Percentiles rank a stretch among this genome's conserved stretches.
Evolutionary conservation across 805 yeast species (phyloP).

Genomic region (Candida silvicultrix): DNA sequence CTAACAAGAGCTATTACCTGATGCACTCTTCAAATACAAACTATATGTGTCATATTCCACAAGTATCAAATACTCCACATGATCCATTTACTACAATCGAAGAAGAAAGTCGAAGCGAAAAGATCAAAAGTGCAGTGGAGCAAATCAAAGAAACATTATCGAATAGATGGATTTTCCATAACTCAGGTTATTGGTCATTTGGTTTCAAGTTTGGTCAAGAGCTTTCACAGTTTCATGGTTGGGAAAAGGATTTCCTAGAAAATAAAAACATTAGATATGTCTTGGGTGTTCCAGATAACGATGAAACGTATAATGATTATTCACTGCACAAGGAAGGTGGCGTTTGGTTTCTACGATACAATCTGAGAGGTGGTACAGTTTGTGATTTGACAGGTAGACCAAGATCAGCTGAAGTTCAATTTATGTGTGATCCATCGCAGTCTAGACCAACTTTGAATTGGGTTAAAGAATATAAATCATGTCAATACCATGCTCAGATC

Average conservation of each 20-base stretch:
- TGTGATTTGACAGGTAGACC: conserved; percentile 21
- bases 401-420: conserved; percentile 17
- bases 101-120: background rate
- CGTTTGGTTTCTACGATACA: conserved; percentile 2
- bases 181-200: conserved; percentile 13
- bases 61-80: background rate
- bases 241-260: background rate
- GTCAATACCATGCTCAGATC: conserved; percentile 16
- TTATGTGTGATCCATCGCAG: conserved; percentile 14
- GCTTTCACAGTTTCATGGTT: conserved; percentile 13
- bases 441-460: conserved; percentile 2
- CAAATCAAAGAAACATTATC: background rate
- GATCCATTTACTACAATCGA: background rate
- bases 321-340: conserved; percentile 7
- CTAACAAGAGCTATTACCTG: conserved; percentile 3
- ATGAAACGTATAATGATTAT: background rate
- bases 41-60: conserved; percentile 11
- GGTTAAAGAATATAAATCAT: conserved; percentile 16
- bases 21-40: background rate
- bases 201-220: conserved; percentile 4
- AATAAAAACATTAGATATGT: background rate
- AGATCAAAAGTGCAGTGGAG: background rate
- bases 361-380: conserved; percentile 13
- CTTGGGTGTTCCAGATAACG: conserved; percentile 4
- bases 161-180: background rate